Conservation (phyloP, 2,329 filamentous ascomycete genomes). For the Xylariaceae sp. region DNA sequence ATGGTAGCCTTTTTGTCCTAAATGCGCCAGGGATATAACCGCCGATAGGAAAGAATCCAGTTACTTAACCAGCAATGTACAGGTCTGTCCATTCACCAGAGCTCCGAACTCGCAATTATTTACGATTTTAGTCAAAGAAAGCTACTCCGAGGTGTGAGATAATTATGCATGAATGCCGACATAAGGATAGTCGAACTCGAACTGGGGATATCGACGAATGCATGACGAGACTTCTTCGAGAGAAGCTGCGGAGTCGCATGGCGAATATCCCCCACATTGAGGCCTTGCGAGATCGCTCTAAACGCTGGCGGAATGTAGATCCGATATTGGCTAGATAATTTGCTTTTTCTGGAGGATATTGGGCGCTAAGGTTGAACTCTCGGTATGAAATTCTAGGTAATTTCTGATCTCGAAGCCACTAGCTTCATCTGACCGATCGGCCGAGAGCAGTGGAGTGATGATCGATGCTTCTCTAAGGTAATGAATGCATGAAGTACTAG, state of each 20-base stretch:
- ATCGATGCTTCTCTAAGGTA: slow-evolving; percentile 31
- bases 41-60: background rate
- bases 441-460: slow-evolving; percentile 21
- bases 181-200: background rate
- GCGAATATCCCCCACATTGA: slow-evolving; percentile 2
- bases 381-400: slow-evolving; percentile 6
- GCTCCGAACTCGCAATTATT: background rate
- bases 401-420: slow-evolving; percentile 12
- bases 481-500: slow-evolving; percentile 18
- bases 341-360: slow-evolving; percentile 11
- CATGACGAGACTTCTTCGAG: background rate
- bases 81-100: background rate
- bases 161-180: background rate
- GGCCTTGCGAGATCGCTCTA: background rate
- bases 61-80: background rate
- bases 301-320: slow-evolving; percentile 2
- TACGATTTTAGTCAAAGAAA: background rate
- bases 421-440: slow-evolving; percentile 20
- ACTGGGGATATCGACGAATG: background rate
- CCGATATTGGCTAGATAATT: slow-evolving; percentile 13
- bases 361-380: slow-evolving; percentile 15
- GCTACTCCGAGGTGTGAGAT: background rate
- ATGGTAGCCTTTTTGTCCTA: background rate
- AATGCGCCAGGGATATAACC: background rate
- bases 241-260: background rate